These are phyloP conservation scores for Colletotrichum incanum DNA, from an alignment of 2,329 filamentous ascomycete species.

Conservation along the genomic window DNA sequence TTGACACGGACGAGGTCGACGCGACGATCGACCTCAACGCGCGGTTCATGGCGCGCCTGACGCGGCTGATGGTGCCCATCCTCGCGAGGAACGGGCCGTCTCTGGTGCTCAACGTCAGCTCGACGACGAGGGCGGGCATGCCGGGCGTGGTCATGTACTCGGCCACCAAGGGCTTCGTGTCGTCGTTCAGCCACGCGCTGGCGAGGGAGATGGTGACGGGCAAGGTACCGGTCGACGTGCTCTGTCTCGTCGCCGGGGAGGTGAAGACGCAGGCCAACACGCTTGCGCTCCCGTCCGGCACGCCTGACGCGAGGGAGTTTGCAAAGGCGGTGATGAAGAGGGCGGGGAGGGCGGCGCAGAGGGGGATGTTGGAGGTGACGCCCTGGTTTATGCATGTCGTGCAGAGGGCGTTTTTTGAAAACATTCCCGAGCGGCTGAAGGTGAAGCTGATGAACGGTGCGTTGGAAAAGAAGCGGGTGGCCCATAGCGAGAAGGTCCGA, in stretches of 20 bases:
- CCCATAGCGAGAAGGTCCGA: neutral
- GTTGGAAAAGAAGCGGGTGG: neutral
- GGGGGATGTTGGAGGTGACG: slow-evolving; percentile 46
- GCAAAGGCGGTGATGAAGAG: slow-evolving; percentile 44
- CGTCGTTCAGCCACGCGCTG: slow-evolving; percentile 48
- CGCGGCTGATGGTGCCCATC: slow-evolving; percentile 46
- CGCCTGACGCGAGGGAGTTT: slow-evolving; percentile 31
- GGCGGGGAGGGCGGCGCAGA: slow-evolving; percentile 47
- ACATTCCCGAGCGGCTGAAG: neutral
- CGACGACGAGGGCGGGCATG: slow-evolving; percentile 46
- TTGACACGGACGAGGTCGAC: slow-evolving; percentile 50
- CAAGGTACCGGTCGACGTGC: slow-evolving; percentile 48
- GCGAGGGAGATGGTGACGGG: slow-evolving; percentile 49
- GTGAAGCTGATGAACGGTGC: neutral
- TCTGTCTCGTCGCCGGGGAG: slow-evolving; percentile 51
- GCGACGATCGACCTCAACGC: slow-evolving; percentile 52
- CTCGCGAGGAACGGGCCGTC: slow-evolving; percentile 48
- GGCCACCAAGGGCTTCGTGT: slow-evolving; percentile 52
- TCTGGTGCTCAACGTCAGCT: slow-evolving; percentile 51
- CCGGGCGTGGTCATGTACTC: slow-evolving; percentile 52
- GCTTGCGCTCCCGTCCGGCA: no score
- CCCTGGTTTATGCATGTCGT: slow-evolving; percentile 34
- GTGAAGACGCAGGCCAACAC: slow-evolving; percentile 42
- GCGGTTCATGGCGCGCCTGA: slow-evolving; percentile 54
- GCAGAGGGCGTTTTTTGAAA: neutral